A percentile compares a stretch with the other conserved stretches of the same genome.
These are phyloP conservation scores for Tetracentron sinense DNA, from an alignment of 164 flowering plant genomes.

Conservation along the genomic window DNA sequence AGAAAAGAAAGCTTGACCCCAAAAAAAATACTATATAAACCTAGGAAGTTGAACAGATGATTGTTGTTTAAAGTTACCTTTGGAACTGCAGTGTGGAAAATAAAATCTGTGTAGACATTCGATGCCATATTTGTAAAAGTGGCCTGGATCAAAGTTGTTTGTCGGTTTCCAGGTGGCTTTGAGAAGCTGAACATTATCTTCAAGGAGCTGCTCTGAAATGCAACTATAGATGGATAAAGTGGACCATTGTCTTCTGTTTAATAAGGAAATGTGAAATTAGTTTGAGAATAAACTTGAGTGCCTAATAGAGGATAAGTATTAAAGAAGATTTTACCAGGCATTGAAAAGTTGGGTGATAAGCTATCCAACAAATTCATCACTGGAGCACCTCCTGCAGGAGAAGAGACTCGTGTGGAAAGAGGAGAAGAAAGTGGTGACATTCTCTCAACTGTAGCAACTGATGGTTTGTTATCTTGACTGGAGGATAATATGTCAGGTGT, in stretches of 20 bases:
- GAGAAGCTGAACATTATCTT: slow-evolving; percentile 74
- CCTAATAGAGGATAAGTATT: not conserved
- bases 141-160: slow-evolving; percentile 69
- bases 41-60: not conserved
- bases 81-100: slow-evolving; percentile 98
- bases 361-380: slow-evolving; percentile 83
- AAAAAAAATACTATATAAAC: not conserved
- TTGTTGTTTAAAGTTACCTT: slow-evolving; percentile 54
- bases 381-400: slow-evolving; percentile 51
- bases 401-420: slow-evolving; percentile 34
- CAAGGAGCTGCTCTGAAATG: slow-evolving; percentile 75
- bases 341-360: slow-evolving; percentile 39
- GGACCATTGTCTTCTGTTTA: slow-evolving; percentile 53
- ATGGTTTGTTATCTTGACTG: slow-evolving; percentile 32
- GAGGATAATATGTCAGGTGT: slow-evolving; percentile 42
- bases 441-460: slow-evolving; percentile 41
- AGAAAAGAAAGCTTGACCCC: not conserved
- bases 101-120: slow-evolving; percentile 55
- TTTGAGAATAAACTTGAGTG: not conserved
- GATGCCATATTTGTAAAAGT: slow-evolving; percentile 69
- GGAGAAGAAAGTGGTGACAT: slow-evolving; percentile 42
- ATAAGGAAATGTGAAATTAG: slow-evolving; percentile 6
- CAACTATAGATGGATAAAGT: slow-evolving; percentile 62
- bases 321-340: slow-evolving; percentile 1
- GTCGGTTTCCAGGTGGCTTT: slow-evolving; percentile 64